phyloP scores from a whole-genome alignment of 495 filamentous ascomycete genomes.

The Aspergillus diversus region DNA sequence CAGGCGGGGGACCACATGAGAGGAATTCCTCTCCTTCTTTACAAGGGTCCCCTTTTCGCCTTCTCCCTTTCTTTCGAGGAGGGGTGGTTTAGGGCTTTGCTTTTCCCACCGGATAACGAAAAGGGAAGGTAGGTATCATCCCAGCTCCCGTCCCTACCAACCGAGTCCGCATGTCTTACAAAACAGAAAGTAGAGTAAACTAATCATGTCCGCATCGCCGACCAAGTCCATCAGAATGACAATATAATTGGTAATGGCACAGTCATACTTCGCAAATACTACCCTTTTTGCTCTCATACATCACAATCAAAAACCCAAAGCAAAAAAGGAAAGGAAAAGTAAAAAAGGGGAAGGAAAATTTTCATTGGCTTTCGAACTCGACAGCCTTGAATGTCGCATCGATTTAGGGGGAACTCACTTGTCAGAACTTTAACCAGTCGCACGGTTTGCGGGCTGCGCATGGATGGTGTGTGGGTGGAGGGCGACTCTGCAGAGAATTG shows the following conservation, averaged over 20 bases:
- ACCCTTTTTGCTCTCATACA: not conserved
- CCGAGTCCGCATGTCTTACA: not conserved
- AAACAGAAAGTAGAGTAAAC: not conserved
- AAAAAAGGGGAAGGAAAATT: slow-evolving; percentile 2
- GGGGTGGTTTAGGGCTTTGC: no score
- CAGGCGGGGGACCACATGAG: not conserved
- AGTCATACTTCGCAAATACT: not conserved
- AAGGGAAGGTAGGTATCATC: not conserved
- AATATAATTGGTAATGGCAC: not conserved
- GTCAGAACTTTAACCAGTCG: slow-evolving; percentile 14
- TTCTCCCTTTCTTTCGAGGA: not conserved
- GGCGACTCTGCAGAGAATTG: not conserved
- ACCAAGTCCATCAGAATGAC: not conserved
- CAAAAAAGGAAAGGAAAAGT: not conserved
- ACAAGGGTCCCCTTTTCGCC: not conserved
- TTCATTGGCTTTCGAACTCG: slow-evolving; percentile 4
- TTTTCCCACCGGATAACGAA: not conserved
- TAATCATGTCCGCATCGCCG: not conserved
- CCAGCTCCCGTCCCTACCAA: no score
- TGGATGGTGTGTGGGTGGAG: not conserved
- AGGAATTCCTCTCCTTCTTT: not conserved
- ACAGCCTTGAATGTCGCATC: not conserved
- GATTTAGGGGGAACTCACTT: not conserved
- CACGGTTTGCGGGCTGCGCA: slow-evolving; percentile 1
- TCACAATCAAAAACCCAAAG: not conserved